Evolutionary conservation across 192 early-diverging fungal species (phyloP).

Genomic region (Podila horticola): DNA sequence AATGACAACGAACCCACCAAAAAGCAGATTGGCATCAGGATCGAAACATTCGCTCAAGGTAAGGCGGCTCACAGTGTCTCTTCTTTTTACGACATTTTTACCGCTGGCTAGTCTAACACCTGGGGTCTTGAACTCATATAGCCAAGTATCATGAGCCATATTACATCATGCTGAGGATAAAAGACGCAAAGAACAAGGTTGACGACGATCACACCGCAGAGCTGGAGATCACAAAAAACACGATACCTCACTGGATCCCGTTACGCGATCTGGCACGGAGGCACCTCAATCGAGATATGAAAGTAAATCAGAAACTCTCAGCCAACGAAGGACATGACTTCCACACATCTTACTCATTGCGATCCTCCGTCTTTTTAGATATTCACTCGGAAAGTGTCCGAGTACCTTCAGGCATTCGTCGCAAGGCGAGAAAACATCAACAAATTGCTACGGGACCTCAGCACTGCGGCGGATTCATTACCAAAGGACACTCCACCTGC

Average conservation of each 20-base stretch:
- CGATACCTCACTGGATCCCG: constrained; percentile 61
- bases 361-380: constrained; percentile 4
- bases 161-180: constrained; percentile 51
- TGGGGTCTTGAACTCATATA: background rate
- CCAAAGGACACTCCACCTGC: background rate
- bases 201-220: background rate
- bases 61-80: background rate
- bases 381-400: constrained; percentile 22
- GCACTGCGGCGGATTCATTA: background rate
- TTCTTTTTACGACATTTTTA: no score
- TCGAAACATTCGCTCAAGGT: constrained; percentile 64
- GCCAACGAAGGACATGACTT: background rate
- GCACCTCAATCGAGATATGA: constrained; percentile 54
- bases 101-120: no score
- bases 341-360: background rate
- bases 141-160: constrained; percentile 59
- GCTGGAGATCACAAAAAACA: constrained; percentile 52
- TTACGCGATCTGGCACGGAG: constrained; percentile 43
- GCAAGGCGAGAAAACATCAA: constrained; percentile 16
- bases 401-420: constrained; percentile 39
- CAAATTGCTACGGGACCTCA: background rate
- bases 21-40: constrained; percentile 53
- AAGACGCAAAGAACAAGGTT: background rate
- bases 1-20: constrained; percentile 9
- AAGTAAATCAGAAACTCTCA: constrained; percentile 25